phyloP scores from a whole-genome alignment of 2,329 filamentous ascomycete genomes.

The Beauveria sp. region DNA sequence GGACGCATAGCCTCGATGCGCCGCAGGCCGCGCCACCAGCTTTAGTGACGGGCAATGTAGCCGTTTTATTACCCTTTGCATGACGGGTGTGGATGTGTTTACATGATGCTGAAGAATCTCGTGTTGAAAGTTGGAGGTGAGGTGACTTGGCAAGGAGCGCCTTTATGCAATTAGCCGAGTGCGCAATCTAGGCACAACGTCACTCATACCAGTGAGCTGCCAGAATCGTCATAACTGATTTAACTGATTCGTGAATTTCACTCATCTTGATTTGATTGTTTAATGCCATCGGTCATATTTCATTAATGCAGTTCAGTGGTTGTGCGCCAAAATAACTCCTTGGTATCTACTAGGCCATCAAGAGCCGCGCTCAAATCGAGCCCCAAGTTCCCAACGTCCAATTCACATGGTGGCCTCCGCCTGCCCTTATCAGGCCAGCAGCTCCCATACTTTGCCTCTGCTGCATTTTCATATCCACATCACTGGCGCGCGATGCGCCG shows the following conservation, averaged over 20 bases:
- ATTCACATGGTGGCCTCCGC: constrained; percentile 34
- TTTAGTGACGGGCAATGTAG: constrained; percentile 19
- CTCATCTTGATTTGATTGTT: neutral
- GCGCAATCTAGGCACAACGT: neutral
- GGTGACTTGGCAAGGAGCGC: constrained; percentile 14
- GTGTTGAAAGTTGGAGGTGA: constrained; percentile 9
- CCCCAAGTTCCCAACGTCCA: constrained; percentile 61
- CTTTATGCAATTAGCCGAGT: constrained; percentile 27
- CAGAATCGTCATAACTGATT: neutral
- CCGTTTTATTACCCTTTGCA: constrained; percentile 24
- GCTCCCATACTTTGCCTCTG: constrained; percentile 59
- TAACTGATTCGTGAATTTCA: neutral
- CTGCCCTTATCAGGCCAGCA: constrained; percentile 36
- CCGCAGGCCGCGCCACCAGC: constrained; percentile 12
- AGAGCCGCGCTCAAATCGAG: constrained; percentile 27
- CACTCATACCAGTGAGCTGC: neutral
- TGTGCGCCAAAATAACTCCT: neutral
- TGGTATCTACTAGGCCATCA: neutral
- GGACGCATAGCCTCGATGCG: constrained; percentile 18
- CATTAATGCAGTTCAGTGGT: neutral
- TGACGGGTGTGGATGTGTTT: constrained; percentile 18
- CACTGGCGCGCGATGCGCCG: constrained; percentile 52
- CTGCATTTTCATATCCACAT: constrained; percentile 50
- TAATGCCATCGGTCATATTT: neutral
- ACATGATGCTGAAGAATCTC: constrained; percentile 6